Base-by-base conservation (phyloP, 1,284 basidiomycete genomes). In the Cryptococcus sp. region DNA sequence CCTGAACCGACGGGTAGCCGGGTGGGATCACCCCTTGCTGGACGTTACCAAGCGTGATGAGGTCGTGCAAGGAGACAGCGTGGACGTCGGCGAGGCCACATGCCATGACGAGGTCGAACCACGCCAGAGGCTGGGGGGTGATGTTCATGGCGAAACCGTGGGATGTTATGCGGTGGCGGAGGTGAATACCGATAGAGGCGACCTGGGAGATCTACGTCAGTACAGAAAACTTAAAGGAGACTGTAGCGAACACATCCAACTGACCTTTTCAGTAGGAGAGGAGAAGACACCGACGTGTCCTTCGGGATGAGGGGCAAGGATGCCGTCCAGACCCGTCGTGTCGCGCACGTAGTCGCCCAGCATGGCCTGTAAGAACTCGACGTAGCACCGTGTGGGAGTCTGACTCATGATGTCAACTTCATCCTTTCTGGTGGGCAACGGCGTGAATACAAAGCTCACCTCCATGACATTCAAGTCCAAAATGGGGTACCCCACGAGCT, bases 71-170 rank as follows among this genome's bases (percentile, higher is more conserved):
- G 4, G 67, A 70, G 0, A 67, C 68, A 0, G 93, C 90, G 53
- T 80, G 83, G 44, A 97, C 90, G 59, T 89, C 88, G n/a, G 81
- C 82, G 52, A 98, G 80, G 1, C 96, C 96, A 75, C 96, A 99
- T 0, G 96, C 95, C 1, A 95, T 85, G 43, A 98, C 84, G 57
- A 84, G 80, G 66, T 87, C 81, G 72, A 99, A 98, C 88, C 95
- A 97, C 15, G 78, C 68, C 16, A 85, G 72, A 2, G 90, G 91
- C 62, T 93, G 86, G 16, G 78, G 76, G 0, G 91, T 91, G 57
- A 98, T 80, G 75, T 99, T 99, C 72, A 98, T 80, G 2, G 94
- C 85, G 75, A 99, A 97, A 0, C 96, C 96, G 73, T 99, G 96
- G 20, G 87, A 89, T 36, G 93, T 93, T 57, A 99, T 82, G 37